Evolutionary conservation across 805 yeast species (phyloP), one percentile per base, ranked within the genome.

Genomic region (Spathaspora sp.): DNA sequence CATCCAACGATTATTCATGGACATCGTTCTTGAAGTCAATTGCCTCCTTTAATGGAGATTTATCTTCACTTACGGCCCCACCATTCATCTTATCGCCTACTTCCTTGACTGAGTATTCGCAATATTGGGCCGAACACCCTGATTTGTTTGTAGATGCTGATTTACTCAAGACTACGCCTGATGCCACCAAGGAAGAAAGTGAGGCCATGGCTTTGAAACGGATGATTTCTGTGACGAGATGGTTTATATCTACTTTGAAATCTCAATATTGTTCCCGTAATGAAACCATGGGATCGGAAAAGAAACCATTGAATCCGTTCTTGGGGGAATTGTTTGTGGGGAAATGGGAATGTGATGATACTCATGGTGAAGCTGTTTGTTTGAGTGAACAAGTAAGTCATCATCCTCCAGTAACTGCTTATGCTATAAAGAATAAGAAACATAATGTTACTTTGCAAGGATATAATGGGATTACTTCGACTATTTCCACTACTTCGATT

Each of bases 371-470:
- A 55, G 88, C 97, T 23, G 70, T 83, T 11, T 75, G 93, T 47
- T 63, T 90, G 50, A 82, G 92, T 56, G 99, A 94, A 70, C 99
- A 94, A 71, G 97, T 94, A 12, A 85, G 92, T 55, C 99, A 94
- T 72, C 99, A 94, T 68, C 99, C 99, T 16, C 98, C 99, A 23
- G 86, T 88, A 35, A 92, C 98, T n/a, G 97, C 94, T 6, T 94
- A 91, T 66, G 81, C 91, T 43, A 80, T 94, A 51, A 73, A 81
- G 62, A 91, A 91, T 66, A 87, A 84, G 55, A 81, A 82, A 61
- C 78, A 86, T 66, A 78, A 85, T 32, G 85, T 86, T 23, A 70
- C 75, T 42, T 75, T 91, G 55, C 88, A 92, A 68, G 99, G 99
- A 49, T 93, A 89, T 72, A 92, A 89, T 64, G 93, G 93, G 40